Conservation (phyloP, 148 eudicot genomes). For the Chenopodium album region DNA sequence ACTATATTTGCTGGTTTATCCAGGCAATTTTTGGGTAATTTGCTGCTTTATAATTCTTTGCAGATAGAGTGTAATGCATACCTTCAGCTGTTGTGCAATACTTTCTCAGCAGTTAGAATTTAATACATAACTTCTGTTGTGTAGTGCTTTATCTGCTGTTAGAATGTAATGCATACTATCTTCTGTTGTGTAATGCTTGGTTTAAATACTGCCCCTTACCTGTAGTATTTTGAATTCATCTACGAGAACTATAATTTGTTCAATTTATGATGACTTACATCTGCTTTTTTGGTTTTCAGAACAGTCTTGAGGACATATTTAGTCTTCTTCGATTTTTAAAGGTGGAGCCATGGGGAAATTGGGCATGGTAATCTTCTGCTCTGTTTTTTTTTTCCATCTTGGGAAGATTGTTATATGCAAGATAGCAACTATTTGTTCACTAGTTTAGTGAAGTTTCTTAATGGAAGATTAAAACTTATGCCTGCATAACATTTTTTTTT, state of each 20-base stretch:
- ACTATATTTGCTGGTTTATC: not conserved
- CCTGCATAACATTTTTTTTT: too few species aligned
- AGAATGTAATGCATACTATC: not conserved
- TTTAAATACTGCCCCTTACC: not conserved
- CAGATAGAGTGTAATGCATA: not conserved
- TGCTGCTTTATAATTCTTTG: not conserved
- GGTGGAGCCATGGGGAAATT: constrained; percentile 98
- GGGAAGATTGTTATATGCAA: not conserved
- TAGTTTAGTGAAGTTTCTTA: not conserved
- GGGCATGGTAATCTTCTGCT: constrained; percentile 80
- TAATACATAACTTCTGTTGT: not conserved
- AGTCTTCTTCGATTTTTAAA: constrained; percentile 94
- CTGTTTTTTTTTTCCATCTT: not conserved
- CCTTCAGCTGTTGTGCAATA: not conserved
- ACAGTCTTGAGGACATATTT: constrained; percentile 88
- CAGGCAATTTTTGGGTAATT: not conserved
- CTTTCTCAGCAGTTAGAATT: not conserved
- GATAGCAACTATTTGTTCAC: not conserved
- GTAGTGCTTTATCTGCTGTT: not conserved
- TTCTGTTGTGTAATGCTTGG: not conserved
- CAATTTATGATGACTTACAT: constrained; percentile 22
- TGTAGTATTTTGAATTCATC: not conserved
- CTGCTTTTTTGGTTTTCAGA: constrained; percentile 44
- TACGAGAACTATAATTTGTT: not conserved
- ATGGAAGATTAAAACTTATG: not conserved